Evolutionary conservation across 1,284 basidiomycete species (phyloP), one percentile per base, ranked within the genome.

Genomic region (Malassezia japonica): DNA sequence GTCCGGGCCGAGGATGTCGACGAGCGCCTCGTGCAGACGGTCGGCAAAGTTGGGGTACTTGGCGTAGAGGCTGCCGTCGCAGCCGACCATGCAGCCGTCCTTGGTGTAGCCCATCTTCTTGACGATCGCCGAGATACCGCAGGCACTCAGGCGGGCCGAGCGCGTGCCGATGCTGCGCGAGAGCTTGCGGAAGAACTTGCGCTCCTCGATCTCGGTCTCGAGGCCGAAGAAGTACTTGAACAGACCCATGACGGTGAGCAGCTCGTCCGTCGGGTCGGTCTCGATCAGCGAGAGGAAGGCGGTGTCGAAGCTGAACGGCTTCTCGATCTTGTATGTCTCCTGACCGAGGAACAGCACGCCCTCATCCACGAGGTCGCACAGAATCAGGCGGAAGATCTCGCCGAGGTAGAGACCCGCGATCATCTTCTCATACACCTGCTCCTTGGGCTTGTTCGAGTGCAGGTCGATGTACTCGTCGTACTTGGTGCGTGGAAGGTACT

Each of bases 331-430:
- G 81, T 95, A 94, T 1, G 91, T 94, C 75, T 75, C 88, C 76
- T 96, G 92, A 35, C 92, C 91, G 32, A 95, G 79, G 83, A 98
- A 98, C 48, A 98, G 81, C 24, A 90, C 85, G 73, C 92, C 92
- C 61, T 91, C 84, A 73, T 98, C 92, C 72, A 95, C 89, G 59
- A 98, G 82, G 74, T 98, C 92, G 74, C 85, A 87, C 56, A 98
- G 80, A 62, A 95, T 84, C 24, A 98, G 79, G 25, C 92, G 84
- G 70, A 96, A 81, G 64, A 96, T 87, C 76, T 98, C 92, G 61
- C 92, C 92, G 24, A 98, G 82, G 76, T 98, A 98, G 47, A 92
- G 82, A 53, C 92, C 92, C 0, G 92, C 92, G 61, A 98, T 96
- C 73, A 96, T 84, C 87, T 98, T 98, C 81, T 96, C 79, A 63